Evolutionary conservation across 2,329 filamentous ascomycete species (phyloP), one percentile per base, ranked within the genome.

Genomic region (Rhynchosporium agropyri): DNA sequence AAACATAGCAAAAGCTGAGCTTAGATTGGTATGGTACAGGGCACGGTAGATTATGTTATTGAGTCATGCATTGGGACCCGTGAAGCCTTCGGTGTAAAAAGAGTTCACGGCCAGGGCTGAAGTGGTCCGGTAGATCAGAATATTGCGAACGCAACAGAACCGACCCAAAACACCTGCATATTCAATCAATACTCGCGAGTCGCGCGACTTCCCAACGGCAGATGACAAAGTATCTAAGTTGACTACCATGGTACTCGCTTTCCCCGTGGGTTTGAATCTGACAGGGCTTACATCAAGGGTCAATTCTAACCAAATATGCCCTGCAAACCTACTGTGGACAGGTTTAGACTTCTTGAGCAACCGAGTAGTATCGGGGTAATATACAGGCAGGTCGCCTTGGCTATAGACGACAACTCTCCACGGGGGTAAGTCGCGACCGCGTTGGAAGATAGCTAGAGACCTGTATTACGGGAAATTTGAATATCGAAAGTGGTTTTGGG

Each of bases 41-140:
- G 53, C 53, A n/a, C 53, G 26, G 29, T 56, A 56, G 53, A 56
- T 43, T 20, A 9, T 33, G n/a, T 42, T 6, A n/a, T 56, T 43
- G 42, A 56, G 45, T 38, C 53, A 56, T 20, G 53, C 31, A 45
- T 56, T 38, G 8, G 53, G 40, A 33, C 45, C 26, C 20, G 53
- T 9, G 12, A 56, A 12, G 7, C 26, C 53, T 26, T 45, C 10
- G 4, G 53, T 31, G 26, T 4, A 45, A 4, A 45, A 56, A 5
- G 38, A 45, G 26, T 20, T 56, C 38, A n/a, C 38, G 31, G 26
- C 26, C 20, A 56, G 53, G 29, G 53, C 53, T 4, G 53, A 43
- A n/a, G 53, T 56, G 26, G 53, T 56, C 15, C 53, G 53, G 7
- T 56, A 56, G 26, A 56, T 38, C 42, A 56, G 31, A 43, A 56